A percentile compares a stretch with the other conserved stretches of the same genome.
Evolutionary conservation across 352 stramenopile species (phyloP).

Genomic region (Aphanomyces invadans): DNA sequence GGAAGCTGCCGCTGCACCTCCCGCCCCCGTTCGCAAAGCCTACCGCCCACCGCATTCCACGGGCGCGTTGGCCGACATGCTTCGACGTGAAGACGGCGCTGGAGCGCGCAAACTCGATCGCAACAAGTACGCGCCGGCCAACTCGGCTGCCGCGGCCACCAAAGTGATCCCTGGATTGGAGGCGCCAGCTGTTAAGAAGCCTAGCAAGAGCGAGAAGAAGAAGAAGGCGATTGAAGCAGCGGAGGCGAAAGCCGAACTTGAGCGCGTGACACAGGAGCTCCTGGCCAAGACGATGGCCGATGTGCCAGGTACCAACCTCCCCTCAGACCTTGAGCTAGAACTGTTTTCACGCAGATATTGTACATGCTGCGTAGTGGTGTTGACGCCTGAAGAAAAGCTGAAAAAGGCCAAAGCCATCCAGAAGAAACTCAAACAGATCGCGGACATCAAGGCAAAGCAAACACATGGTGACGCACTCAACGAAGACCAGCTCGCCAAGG

Average conservation of each 20-base stretch:
- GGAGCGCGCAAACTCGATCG: slow-evolving; percentile 75
- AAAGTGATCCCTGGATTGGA: slow-evolving; percentile 58
- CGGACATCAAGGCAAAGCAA: slow-evolving; percentile 71
- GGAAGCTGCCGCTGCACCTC: slow-evolving; percentile 32
- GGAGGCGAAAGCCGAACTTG: slow-evolving; percentile 26
- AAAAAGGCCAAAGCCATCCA: slow-evolving; percentile 77
- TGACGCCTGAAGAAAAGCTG: slow-evolving; percentile 72
- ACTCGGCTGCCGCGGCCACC: slow-evolving; percentile 27
- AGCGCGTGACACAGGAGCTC: neutral
- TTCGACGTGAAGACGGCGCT: slow-evolving; percentile 75
- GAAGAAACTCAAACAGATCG: slow-evolving; percentile 87
- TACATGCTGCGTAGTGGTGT: slow-evolving; percentile 27
- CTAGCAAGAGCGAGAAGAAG: slow-evolving; percentile 72
- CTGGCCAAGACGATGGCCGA: slow-evolving; percentile 4
- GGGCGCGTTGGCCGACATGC: slow-evolving; percentile 88
- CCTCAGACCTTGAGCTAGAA: too few relatives aligned
- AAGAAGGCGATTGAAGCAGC: slow-evolving; percentile 77
- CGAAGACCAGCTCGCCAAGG: slow-evolving; percentile 72
- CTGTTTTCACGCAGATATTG: too few relatives aligned
- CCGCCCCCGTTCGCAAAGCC: slow-evolving; percentile 51
- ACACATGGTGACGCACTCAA: slow-evolving; percentile 65
- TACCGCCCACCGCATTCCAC: slow-evolving; percentile 84
- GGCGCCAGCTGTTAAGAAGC: slow-evolving; percentile 45
- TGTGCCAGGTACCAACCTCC: neutral
- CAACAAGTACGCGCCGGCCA: slow-evolving; percentile 71